Evolutionary conservation across 139 green algal species (phyloP).

Genomic region (Trebouxia sp.): DNA sequence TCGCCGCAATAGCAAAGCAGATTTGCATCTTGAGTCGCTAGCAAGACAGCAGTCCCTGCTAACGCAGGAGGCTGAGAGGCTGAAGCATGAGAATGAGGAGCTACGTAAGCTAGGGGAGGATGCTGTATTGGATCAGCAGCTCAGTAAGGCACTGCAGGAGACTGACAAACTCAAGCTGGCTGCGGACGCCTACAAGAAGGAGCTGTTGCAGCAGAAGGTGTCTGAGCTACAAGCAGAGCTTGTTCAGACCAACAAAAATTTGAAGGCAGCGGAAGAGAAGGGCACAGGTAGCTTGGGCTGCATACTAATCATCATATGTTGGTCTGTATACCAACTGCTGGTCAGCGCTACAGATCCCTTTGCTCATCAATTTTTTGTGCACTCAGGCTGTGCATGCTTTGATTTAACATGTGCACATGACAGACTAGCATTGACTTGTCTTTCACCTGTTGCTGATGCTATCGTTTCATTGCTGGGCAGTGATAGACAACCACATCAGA

Average conservation of each 20-base stretch:
- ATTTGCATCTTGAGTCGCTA: too few relatives aligned
- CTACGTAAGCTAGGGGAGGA: slow-evolving; percentile 36
- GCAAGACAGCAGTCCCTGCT: too few relatives aligned
- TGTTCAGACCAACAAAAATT: slow-evolving; percentile 22
- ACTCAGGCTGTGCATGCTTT: too few relatives aligned
- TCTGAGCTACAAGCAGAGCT: slow-evolving; percentile 38
- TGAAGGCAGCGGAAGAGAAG: slow-evolving; percentile 45
- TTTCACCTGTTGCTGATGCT: too few relatives aligned
- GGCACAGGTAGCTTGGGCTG: slow-evolving; percentile 14
- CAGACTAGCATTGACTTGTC: not conserved
- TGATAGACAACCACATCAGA: too few relatives aligned
- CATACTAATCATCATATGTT: not conserved
- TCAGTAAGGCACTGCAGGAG: slow-evolving; percentile 37
- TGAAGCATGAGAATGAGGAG: slow-evolving; percentile 30
- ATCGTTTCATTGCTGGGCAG: too few relatives aligned
- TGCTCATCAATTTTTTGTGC: too few relatives aligned
- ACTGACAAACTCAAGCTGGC: slow-evolving; percentile 50
- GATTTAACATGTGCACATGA: not conserved
- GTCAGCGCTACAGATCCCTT: too few relatives aligned
- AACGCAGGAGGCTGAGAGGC: slow-evolving; percentile 28
- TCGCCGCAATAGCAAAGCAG: too few relatives aligned
- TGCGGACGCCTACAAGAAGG: slow-evolving; percentile 51
- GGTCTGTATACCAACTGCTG: too few relatives aligned
- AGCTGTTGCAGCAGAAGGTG: slow-evolving; percentile 49
- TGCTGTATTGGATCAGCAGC: slow-evolving; percentile 37